A percentile compares a stretch with the other conserved stretches of the same genome.
Conservation (phyloP, 208 protist species). For the Acanthamoeba royreba region DNA sequence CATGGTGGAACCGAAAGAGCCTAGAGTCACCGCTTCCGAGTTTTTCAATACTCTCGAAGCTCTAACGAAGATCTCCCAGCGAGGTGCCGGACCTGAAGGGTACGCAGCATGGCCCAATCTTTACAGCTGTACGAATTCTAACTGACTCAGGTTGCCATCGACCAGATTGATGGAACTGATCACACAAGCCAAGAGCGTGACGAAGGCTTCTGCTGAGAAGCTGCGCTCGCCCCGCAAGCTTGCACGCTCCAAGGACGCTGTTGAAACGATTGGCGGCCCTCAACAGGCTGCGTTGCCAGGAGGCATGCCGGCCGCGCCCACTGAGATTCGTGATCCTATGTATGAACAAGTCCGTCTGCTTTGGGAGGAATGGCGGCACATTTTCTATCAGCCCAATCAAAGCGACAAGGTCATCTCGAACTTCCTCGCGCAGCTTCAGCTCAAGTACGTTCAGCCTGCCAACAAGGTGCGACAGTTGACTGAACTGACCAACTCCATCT, state of each 20-base stretch:
- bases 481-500: not conserved
- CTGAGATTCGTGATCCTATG: not conserved
- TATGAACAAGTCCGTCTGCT: conserved; percentile 21
- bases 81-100: conserved; percentile 37
- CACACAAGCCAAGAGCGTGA: conserved; percentile 36
- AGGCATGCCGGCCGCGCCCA: not conserved
- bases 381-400: conserved; percentile 37
- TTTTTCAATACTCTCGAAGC: conserved; percentile 57
- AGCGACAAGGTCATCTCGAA: conserved; percentile 22
- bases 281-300: not conserved
- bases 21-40: conserved; percentile 40
- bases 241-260: not conserved
- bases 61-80: conserved; percentile 57
- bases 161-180: conserved; percentile 18
- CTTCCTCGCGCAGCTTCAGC: conserved; percentile 35
- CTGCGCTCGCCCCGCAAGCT: conserved; percentile 7
- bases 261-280: not conserved
- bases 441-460: not conserved
- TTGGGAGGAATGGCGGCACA: conserved; percentile 50
- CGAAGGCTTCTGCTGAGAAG: conserved; percentile 21
- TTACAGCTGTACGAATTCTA: not conserved
- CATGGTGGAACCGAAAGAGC: conserved; percentile 50
- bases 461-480: too few relatives aligned
- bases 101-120: not conserved
- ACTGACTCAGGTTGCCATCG: not conserved